Evolutionary conservation across 768 basidiomycete species (phyloP).

Genomic region (Tulasnella sp.): DNA sequence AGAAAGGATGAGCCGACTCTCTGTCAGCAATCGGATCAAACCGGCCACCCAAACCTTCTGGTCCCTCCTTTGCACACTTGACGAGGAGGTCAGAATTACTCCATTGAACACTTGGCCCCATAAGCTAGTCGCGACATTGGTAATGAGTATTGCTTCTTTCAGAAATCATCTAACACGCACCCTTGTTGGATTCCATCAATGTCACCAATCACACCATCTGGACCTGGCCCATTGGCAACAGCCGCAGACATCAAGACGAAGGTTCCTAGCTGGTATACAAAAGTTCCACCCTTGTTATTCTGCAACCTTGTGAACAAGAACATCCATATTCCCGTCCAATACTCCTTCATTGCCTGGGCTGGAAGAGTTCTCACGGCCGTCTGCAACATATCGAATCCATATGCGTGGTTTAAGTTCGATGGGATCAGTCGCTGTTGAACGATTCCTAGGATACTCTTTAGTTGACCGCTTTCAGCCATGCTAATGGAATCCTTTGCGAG

Average conservation of each 20-base stretch:
- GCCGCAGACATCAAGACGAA: slow-evolving; percentile 71
- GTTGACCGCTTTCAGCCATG: slow-evolving; percentile 59
- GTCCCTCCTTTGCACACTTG: slow-evolving; percentile 70
- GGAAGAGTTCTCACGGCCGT: slow-evolving; percentile 56
- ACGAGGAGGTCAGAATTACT: slow-evolving; percentile 67
- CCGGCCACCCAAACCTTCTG: slow-evolving; percentile 77
- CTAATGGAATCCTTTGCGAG: slow-evolving; percentile 52
- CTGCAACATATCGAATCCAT: slow-evolving; percentile 83
- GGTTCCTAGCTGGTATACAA: slow-evolving; percentile 63
- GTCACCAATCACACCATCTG: slow-evolving; percentile 64
- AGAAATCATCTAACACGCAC: no score
- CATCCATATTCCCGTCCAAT: slow-evolving; percentile 57
- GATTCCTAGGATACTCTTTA: slow-evolving; percentile 70
- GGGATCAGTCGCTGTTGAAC: slow-evolving; percentile 82
- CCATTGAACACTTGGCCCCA: slow-evolving; percentile 69
- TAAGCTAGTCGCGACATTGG: slow-evolving; percentile 32
- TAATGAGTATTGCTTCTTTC: not conserved
- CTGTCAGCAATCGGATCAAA: slow-evolving; percentile 60
- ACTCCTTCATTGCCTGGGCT: slow-evolving; percentile 56
- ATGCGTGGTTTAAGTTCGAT: slow-evolving; percentile 73
- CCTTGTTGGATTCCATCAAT: slow-evolving; percentile 75
- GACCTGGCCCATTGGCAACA: slow-evolving; percentile 55
- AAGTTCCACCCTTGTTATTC: slow-evolving; percentile 78
- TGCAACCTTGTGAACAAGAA: slow-evolving; percentile 76
- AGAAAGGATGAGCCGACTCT: slow-evolving; percentile 55